Evolutionary conservation across 257 asterid genomes (phyloP).

Genomic region (Primulina tabacum): DNA sequence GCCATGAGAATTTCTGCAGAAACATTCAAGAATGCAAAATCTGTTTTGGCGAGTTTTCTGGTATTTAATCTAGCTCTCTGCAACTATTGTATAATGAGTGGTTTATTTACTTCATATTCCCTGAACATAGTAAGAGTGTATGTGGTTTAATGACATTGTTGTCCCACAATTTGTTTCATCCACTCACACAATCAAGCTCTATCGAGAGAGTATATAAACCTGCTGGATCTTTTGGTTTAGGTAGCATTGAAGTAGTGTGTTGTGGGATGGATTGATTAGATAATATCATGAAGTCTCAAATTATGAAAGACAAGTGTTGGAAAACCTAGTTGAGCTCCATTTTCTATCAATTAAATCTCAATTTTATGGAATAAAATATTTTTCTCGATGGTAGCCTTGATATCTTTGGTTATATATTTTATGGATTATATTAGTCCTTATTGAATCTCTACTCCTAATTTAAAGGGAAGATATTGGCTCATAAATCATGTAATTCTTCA

Average conservation of each 20-base stretch:
- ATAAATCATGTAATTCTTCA: no score
- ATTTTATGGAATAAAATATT: no score
- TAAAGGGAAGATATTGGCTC: no score
- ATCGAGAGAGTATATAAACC: background rate
- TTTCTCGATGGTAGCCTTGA: no score
- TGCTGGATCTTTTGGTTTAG: background rate
- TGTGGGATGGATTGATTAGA: background rate
- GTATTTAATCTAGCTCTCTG: conserved; percentile 35
- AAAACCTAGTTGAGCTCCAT: no score
- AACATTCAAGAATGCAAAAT: conserved; percentile 76
- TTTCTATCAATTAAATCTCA: no score
- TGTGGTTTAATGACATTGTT: background rate
- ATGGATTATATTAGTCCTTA: no score
- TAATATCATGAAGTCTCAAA: background rate
- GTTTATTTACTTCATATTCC: background rate
- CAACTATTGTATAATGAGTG: conserved; percentile 2
- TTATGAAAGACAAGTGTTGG: no score
- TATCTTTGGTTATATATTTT: no score
- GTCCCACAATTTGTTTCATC: conserved; percentile 3
- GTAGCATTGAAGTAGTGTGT: background rate
- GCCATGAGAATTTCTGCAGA: conserved; percentile 58
- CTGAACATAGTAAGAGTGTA: conserved; percentile 10
- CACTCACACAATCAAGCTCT: conserved; percentile 6
- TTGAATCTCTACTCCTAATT: no score
- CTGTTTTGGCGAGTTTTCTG: conserved; percentile 69